Percentiles rank a stretch among this genome's conserved stretches.
phyloP scores from a whole-genome alignment of 2,329 filamentous ascomycete genomes.

The Penicillium decumbens region DNA sequence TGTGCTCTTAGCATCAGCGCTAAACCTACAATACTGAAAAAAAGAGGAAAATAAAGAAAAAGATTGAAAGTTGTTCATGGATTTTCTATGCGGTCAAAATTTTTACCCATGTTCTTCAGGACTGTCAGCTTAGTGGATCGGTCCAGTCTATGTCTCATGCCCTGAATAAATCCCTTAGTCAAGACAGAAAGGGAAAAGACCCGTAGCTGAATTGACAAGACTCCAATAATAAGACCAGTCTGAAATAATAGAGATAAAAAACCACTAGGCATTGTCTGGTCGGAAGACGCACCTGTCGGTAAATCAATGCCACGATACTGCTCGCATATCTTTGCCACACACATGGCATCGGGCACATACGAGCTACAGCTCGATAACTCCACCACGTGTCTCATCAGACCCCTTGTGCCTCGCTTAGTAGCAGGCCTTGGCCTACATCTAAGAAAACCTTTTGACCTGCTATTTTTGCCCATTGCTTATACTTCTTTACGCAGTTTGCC shows the following conservation, averaged over 20 bases:
- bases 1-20: slow-evolving; percentile 1
- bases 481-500: neutral
- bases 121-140: slow-evolving; percentile 5
- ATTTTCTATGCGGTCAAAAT: slow-evolving; percentile 1
- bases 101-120: neutral
- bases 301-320: slow-evolving; percentile 10
- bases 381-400: slow-evolving; percentile 16
- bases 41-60: neutral
- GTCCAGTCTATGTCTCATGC: slow-evolving; percentile 3
- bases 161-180: neutral
- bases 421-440: slow-evolving; percentile 7
- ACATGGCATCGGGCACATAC: slow-evolving; percentile 12
- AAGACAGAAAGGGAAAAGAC: neutral
- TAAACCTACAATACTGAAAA: neutral
- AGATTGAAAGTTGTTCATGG: neutral
- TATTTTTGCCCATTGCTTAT: slow-evolving; percentile 14
- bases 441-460: slow-evolving; percentile 7
- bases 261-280: neutral
- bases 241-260: neutral
- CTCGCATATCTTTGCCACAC: slow-evolving; percentile 14
- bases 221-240: neutral
- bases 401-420: slow-evolving; percentile 9
- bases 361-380: slow-evolving; percentile 6
- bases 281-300: neutral
- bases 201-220: too few relatives aligned